phyloP scores from a whole-genome alignment of 2,329 filamentous ascomycete species.

The Huntiella decipiens region DNA sequence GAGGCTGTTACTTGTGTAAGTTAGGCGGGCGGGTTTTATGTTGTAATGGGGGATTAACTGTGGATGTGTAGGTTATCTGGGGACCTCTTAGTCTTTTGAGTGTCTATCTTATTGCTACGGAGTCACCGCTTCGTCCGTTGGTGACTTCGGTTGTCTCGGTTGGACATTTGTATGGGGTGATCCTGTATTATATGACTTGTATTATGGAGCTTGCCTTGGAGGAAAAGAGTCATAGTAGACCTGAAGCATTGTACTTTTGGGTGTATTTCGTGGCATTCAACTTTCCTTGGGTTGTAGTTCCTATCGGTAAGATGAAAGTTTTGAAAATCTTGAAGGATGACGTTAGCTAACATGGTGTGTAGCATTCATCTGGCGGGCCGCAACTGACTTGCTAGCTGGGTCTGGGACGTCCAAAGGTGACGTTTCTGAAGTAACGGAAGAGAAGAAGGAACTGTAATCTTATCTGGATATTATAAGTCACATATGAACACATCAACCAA shows the following conservation, averaged over 20 bases:
- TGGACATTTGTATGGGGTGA: constrained; percentile 41
- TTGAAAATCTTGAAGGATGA: no score
- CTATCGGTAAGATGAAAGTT: constrained; percentile 1
- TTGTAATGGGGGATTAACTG: no score
- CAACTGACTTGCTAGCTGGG: no score
- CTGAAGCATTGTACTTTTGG: constrained; percentile 44
- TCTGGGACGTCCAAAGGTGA: no score
- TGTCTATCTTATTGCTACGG: constrained; percentile 25
- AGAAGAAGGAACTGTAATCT: no score
- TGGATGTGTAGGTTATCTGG: constrained; percentile 27
- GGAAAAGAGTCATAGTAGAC: constrained; percentile 33
- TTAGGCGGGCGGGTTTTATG: neutral
- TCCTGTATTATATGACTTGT: constrained; percentile 42
- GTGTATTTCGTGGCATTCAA: constrained; percentile 44
- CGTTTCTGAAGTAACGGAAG: no score
- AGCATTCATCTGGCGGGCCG: no score
- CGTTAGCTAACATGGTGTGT: no score
- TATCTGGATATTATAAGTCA: no score
- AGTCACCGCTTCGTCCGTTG: constrained; percentile 28
- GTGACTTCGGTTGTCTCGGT: constrained; percentile 32
- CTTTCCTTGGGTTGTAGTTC: constrained; percentile 27
- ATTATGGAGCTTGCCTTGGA: constrained; percentile 26
- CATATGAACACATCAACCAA: no score
- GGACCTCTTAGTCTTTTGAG: constrained; percentile 37
- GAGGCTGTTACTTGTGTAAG: constrained; percentile 64